These are phyloP conservation scores for Spatholobus suberectus DNA, from an alignment of 306 rosid genomes.

Conservation along the genomic window DNA sequence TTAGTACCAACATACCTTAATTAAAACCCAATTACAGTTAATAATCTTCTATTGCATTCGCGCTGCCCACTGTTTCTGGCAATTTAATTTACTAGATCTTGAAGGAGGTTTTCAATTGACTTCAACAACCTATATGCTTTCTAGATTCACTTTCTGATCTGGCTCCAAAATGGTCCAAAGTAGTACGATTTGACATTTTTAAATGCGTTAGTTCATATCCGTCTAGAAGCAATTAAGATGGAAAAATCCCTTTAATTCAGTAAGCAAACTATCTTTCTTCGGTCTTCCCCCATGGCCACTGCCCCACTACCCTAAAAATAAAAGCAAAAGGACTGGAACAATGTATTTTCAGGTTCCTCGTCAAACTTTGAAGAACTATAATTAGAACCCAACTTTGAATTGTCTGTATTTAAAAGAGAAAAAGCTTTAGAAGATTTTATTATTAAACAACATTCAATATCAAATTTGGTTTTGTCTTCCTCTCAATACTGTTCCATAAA, in stretches of 20 bases:
- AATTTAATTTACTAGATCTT: not conserved
- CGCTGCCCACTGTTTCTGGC: not conserved
- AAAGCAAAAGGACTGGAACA: not conserved
- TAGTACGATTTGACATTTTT: not conserved
- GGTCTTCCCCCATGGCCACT: not conserved
- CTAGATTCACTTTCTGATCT: not conserved
- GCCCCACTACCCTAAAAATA: not conserved
- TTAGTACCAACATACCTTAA: not conserved
- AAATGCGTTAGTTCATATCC: not conserved
- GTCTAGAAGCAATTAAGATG: not conserved
- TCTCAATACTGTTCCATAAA: not conserved
- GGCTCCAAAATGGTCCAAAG: not conserved
- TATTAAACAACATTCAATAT: not conserved
- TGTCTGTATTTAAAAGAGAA: not conserved
- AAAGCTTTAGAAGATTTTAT: not conserved
- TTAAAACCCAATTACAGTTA: not conserved
- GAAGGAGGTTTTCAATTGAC: not conserved
- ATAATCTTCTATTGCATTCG: not conserved
- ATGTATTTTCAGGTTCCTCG: not conserved
- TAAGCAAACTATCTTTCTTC: not conserved
- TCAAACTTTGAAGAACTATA: constrained; percentile 41
- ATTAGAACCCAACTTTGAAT: constrained; percentile 40
- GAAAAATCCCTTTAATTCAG: not conserved
- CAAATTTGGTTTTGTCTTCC: constrained; percentile 45
- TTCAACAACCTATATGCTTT: not conserved